Evolutionary conservation across 1,139 yeast genomes (phyloP).

Genomic region (Sugiyamaella grinbergsii): DNA sequence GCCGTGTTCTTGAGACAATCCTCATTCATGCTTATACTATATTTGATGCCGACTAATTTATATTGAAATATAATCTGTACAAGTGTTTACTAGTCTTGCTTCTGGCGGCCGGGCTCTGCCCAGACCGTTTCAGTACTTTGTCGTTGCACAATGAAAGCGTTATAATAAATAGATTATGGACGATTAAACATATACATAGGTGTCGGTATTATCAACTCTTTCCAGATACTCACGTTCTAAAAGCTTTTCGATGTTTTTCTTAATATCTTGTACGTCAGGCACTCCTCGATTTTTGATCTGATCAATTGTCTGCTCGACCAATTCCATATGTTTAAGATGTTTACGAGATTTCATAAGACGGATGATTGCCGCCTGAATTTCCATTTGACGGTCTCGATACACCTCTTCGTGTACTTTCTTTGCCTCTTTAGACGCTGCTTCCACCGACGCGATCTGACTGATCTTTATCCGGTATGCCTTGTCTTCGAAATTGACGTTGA

Average conservation of each 20-base stretch:
- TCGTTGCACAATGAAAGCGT: too few species aligned
- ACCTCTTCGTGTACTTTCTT: constrained; percentile 30
- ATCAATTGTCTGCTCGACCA: constrained; percentile 40
- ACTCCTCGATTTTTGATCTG: constrained; percentile 37
- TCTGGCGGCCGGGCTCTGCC: constrained; percentile 6
- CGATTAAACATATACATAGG: constrained; percentile 21
- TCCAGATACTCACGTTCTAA: constrained; percentile 40
- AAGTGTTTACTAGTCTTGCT: neutral
- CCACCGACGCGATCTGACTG: constrained; percentile 36
- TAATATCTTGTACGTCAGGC: constrained; percentile 37
- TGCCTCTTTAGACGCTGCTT: constrained; percentile 17
- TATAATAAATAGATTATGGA: constrained; percentile 24
- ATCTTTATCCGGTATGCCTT: constrained; percentile 38
- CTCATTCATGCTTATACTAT: constrained; percentile 83
- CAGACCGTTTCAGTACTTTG: too few species aligned
- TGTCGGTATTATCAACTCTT: constrained; percentile 29
- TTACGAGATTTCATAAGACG: constrained; percentile 40
- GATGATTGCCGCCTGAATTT: constrained; percentile 44
- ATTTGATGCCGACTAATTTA: constrained; percentile 64
- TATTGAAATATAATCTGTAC: constrained; percentile 1
- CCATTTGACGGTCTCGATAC: constrained; percentile 40
- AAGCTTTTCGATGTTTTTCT: constrained; percentile 41
- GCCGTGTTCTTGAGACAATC: constrained; percentile 79
- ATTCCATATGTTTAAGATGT: constrained; percentile 40
- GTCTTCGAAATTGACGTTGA: constrained; percentile 40